These are phyloP conservation scores for Plectosphaerella plurivora DNA, from an alignment of 2,329 filamentous ascomycete species.

Conservation along the genomic window DNA sequence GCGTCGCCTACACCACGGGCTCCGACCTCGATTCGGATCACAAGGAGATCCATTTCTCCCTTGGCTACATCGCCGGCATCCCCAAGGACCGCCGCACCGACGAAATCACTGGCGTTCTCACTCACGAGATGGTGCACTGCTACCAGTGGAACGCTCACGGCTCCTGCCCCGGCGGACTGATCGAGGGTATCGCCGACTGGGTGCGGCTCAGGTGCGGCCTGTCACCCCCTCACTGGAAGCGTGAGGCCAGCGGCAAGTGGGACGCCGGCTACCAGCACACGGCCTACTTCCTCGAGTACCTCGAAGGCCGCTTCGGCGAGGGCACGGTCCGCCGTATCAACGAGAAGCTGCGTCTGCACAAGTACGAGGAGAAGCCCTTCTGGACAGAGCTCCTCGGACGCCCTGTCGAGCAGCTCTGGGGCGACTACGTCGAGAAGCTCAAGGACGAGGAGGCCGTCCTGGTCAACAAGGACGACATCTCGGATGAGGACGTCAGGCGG, in stretches of 20 bases:
- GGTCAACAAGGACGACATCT: constrained; percentile 16
- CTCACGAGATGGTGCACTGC: constrained; percentile 93
- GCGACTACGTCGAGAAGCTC: constrained; percentile 54
- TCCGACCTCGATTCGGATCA: constrained; percentile 75
- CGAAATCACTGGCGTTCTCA: constrained; percentile 79
- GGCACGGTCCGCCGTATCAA: constrained; percentile 62
- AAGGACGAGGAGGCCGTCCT: constrained; percentile 13
- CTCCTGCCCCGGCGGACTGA: constrained; percentile 67
- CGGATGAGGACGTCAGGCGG: constrained; percentile 9
- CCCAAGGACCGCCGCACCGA: constrained; percentile 34
- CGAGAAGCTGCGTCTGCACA: constrained; percentile 56
- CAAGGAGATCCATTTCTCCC: constrained; percentile 88
- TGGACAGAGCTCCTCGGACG: constrained; percentile 66
- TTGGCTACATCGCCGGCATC: constrained; percentile 63
- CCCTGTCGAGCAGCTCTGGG: constrained; percentile 67
- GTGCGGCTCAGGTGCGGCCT: constrained; percentile 72
- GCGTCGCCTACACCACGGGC: constrained; percentile 86
- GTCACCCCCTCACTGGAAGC: constrained; percentile 79
- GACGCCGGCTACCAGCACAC: constrained; percentile 88
- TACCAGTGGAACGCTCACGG: constrained; percentile 72
- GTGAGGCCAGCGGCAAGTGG: constrained; percentile 59
- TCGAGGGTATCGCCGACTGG: constrained; percentile 93
- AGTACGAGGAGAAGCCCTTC: constrained; percentile 62
- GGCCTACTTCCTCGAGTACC: constrained; percentile 83
- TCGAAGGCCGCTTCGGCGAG: constrained; percentile 63